Evolutionary conservation across 1,284 basidiomycete genomes (phyloP).

Genomic region (Phenoliferia sp.): DNA sequence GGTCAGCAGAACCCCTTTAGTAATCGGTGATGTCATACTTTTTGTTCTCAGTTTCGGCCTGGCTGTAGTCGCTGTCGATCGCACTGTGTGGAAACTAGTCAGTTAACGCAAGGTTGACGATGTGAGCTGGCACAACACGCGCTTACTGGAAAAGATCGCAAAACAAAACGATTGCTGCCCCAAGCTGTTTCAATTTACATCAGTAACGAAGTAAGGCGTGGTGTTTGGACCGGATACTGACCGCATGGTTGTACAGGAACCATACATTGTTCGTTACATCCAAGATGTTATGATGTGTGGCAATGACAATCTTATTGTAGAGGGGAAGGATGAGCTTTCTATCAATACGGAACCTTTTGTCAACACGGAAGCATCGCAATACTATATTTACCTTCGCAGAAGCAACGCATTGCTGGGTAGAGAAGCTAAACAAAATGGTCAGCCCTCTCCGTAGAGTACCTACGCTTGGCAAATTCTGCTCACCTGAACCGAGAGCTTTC

Average conservation of each 20-base stretch:
- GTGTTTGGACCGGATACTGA: too few species aligned
- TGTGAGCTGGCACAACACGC: too few species aligned
- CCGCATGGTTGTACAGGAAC: slow-evolving; percentile 25
- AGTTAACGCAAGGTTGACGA: too few species aligned
- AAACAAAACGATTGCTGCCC: slow-evolving; percentile 26
- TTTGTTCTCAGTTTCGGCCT: slow-evolving; percentile 15
- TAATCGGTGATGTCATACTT: slow-evolving; percentile 1
- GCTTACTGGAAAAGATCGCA: slow-evolving; percentile 29
- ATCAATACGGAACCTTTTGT: not conserved
- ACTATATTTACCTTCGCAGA: slow-evolving; percentile 20
- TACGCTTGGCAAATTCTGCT: too few species aligned
- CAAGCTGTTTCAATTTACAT: slow-evolving; percentile 1
- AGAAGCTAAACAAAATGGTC: too few species aligned
- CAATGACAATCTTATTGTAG: too few species aligned
- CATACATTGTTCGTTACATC: not conserved
- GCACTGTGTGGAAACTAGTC: not conserved
- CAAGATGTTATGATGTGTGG: not conserved
- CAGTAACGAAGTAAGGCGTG: not conserved
- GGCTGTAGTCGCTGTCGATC: slow-evolving; percentile 15
- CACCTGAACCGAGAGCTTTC: slow-evolving; percentile 16
- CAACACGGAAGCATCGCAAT: not conserved
- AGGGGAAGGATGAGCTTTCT: not conserved
- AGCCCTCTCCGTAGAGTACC: slow-evolving; percentile 16
- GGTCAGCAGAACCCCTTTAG: not conserved
- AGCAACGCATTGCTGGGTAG: slow-evolving; percentile 23